Percentiles rank a stretch among this genome's conserved stretches.
These are phyloP conservation scores for Catunica adiposa DNA, from an alignment of 2,329 filamentous ascomycete species.

Conservation along the genomic window DNA sequence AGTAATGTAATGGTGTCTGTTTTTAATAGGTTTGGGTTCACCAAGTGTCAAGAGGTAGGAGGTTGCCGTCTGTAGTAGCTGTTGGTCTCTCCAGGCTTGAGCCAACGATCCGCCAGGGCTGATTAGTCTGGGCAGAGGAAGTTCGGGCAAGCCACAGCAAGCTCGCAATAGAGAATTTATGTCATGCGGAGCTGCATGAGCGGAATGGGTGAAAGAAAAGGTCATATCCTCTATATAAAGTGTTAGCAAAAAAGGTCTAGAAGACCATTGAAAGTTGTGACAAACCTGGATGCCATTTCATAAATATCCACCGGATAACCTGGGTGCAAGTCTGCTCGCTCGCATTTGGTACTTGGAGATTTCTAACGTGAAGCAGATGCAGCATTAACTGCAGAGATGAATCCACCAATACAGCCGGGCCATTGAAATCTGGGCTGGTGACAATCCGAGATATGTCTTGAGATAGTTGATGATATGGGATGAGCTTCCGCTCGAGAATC, in stretches of 20 bases:
- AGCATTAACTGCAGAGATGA: slow-evolving; percentile 59
- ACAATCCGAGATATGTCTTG: slow-evolving; percentile 59
- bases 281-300: slow-evolving; percentile 68
- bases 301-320: slow-evolving; percentile 66
- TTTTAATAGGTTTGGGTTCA: slow-evolving; percentile 16
- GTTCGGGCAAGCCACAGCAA: slow-evolving; percentile 40
- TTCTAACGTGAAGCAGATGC: slow-evolving; percentile 47
- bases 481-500: slow-evolving; percentile 47
- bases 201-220: slow-evolving; percentile 48
- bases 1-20: background rate
- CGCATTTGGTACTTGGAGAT: slow-evolving; percentile 50
- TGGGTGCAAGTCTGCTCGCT: slow-evolving; percentile 52
- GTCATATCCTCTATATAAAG: slow-evolving; percentile 40
- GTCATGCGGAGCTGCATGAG: slow-evolving; percentile 47
- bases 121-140: slow-evolving; percentile 18
- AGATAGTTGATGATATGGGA: slow-evolving; percentile 49
- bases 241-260: slow-evolving; percentile 6
- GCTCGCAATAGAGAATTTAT: slow-evolving; percentile 52
- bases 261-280: slow-evolving; percentile 10
- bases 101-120: slow-evolving; percentile 32
- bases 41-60: slow-evolving; percentile 40
- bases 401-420: slow-evolving; percentile 64
- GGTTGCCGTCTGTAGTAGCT: slow-evolving; percentile 28
- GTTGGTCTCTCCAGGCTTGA: slow-evolving; percentile 31
- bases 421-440: slow-evolving; percentile 62